Evolutionary conservation across 345 rosid species (phyloP).

Genomic region (Hibiscus trionum): DNA sequence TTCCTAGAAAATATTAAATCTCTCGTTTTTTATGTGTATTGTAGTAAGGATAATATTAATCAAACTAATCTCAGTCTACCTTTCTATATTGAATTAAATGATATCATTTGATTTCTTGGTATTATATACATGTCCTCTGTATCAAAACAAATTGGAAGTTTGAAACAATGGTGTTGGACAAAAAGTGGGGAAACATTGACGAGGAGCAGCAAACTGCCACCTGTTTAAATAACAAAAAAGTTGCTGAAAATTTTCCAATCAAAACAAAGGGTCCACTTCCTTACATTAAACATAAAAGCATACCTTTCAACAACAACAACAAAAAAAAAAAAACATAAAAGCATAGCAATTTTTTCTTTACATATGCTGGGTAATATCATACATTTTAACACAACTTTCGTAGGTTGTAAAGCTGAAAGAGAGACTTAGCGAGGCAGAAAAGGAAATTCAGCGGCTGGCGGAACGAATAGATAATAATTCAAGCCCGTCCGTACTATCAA

Average conservation of each 20-base stretch:
- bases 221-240: slow-evolving; percentile 26
- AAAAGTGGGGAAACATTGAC: slow-evolving; percentile 8
- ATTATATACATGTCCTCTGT: no score
- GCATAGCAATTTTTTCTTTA: neutral
- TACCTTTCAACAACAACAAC: no score
- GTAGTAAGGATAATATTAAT: no score
- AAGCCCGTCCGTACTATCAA: slow-evolving; percentile 35
- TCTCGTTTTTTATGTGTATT: no score
- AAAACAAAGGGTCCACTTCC: neutral
- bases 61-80: no score
- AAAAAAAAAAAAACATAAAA: no score
- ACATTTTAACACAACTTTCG: neutral
- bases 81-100: no score
- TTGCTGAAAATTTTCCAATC: neutral
- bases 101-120: no score
- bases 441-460: slow-evolving; percentile 40
- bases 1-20: no score
- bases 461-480: slow-evolving; percentile 42
- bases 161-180: neutral
- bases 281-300: neutral
- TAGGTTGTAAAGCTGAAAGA: slow-evolving; percentile 56
- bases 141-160: neutral
- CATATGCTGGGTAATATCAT: neutral
- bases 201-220: slow-evolving; percentile 32
- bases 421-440: slow-evolving; percentile 38